Base-by-base conservation (phyloP, 495 filamentous ascomycete species). In the Daldinia childiae region DNA sequence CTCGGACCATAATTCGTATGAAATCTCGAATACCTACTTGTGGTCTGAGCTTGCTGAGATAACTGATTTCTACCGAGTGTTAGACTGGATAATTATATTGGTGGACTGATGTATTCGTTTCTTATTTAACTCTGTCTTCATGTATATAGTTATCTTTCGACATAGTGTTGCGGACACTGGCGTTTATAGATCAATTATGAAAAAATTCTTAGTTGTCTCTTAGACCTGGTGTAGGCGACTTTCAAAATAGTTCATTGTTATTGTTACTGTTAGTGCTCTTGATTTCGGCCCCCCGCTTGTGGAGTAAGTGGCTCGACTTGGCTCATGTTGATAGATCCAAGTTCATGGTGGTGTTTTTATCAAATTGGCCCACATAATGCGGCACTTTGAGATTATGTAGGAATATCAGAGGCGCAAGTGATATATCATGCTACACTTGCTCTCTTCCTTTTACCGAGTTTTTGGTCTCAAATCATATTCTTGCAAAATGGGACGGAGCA, bases 381-480 rank as follows among this genome's bases (percentile, higher is more conserved):
- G 50, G 36, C 54, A 36, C 58, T 62, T 64, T 54, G 61, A 48
- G 50, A 52, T 65, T 29, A 38, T 64, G 39, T 29, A 38, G 57
- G 39, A 55, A 26, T 17, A 62, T 64, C 14, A 56, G 54, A 60
- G 6, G 24, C 34, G 39, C 24, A 24, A 55, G 32, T 26, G 54
- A 59, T 29, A 48, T 38, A 58, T 54, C 17, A 24, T 34, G 43
- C 45, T 64, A 66, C 24, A 24, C 30, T 15, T 64, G 15, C 54
- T 21, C 7, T 14, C 21, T 30, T 9, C 50, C 7, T 30, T 54
- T 54, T 63, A 48, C 58, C 36, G 62, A 45, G 45, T 58, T 58
- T 11, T 58, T 30, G 39, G 26, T 17, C 48, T 39, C 38, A 39
- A 50, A 15, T 61, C 62, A 41, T 26, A 24, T 41, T 58, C 43